Percentiles rank a stretch among this genome's conserved stretches.
phyloP scores from a whole-genome alignment of 352 stramenopile species.

The Pythium pyrilobum region DNA sequence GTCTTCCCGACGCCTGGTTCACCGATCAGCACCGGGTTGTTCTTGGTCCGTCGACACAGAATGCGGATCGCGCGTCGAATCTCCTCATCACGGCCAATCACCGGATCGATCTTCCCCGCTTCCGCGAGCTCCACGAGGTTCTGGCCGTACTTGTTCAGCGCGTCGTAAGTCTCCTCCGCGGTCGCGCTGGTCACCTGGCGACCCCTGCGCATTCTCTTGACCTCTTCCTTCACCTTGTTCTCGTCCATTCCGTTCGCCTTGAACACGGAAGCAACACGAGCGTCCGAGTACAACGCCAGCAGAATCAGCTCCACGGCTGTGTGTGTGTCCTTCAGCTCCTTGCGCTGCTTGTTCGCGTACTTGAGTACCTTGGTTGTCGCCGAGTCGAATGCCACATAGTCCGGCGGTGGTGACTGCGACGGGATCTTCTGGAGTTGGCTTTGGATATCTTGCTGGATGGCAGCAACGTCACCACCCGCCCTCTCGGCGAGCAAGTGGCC shows the following conservation, averaged over 20 bases:
- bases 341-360: slow-evolving; percentile 72
- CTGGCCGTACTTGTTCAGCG: slow-evolving; percentile 93
- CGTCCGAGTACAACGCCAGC: slow-evolving; percentile 64
- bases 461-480: slow-evolving; percentile 41
- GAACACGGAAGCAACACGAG: slow-evolving; percentile 47
- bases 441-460: slow-evolving; percentile 42
- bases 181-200: slow-evolving; percentile 66
- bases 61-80: slow-evolving; percentile 96
- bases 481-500: slow-evolving; percentile 46
- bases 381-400: slow-evolving; percentile 53
- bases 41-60: slow-evolving; percentile 95
- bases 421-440: slow-evolving; percentile 63
- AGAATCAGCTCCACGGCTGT: slow-evolving; percentile 69
- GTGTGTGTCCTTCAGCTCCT: slow-evolving; percentile 80
- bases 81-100: slow-evolving; percentile 97
- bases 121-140: slow-evolving; percentile 91
- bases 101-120: slow-evolving; percentile 96
- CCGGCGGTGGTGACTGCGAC: slow-evolving; percentile 64
- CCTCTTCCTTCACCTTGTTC: slow-evolving; percentile 55
- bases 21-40: slow-evolving; percentile 96
- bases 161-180: slow-evolving; percentile 91
- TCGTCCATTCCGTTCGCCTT: slow-evolving; percentile 64
- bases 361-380: slow-evolving; percentile 76
- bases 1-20: slow-evolving; percentile 98
- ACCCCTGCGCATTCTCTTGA: slow-evolving; percentile 54